Conservation (phyloP, 768 basidiomycete genomes). For the Suillus paluster region DNA sequence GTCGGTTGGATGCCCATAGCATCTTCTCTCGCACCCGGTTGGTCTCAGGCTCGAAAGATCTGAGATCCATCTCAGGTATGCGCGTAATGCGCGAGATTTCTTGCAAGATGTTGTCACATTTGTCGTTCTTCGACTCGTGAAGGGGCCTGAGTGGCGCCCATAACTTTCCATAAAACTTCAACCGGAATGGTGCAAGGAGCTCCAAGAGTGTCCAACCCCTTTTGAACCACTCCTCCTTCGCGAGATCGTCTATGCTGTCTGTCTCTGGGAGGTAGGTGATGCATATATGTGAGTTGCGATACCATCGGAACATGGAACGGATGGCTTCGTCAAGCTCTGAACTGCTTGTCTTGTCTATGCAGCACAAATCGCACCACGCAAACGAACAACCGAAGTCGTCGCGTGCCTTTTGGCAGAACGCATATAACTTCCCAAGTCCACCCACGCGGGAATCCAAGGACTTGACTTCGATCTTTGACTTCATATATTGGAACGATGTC, state of each 20-base stretch:
- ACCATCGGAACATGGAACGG: conserved; percentile 17
- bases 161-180: conserved; percentile 10
- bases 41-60: neutral
- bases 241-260: conserved; percentile 3
- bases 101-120: conserved; percentile 1
- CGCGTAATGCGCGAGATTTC: conserved; percentile 4
- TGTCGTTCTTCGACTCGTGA: conserved; percentile 4
- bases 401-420: conserved; percentile 15
- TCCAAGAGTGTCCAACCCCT: conserved; percentile 13
- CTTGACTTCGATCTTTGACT: neutral
- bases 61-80: conserved; percentile 4
- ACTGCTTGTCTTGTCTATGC: conserved; percentile 23
- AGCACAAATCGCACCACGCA: conserved; percentile 21
- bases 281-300: conserved; percentile 15
- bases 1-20: conserved; percentile 34
- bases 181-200: conserved; percentile 6
- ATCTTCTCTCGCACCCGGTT: conserved; percentile 25
- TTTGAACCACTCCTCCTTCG: conserved; percentile 12
- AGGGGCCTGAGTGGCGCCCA: conserved; percentile 9
- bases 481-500: conserved; percentile 11
- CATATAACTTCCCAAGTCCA: conserved; percentile 3
- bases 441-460: neutral
- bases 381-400: conserved; percentile 10
- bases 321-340: conserved; percentile 20
- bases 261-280: conserved; percentile 14